phyloP scores from a whole-genome alignment of 139 green algal species.

The Tetradesmus obliquus region DNA sequence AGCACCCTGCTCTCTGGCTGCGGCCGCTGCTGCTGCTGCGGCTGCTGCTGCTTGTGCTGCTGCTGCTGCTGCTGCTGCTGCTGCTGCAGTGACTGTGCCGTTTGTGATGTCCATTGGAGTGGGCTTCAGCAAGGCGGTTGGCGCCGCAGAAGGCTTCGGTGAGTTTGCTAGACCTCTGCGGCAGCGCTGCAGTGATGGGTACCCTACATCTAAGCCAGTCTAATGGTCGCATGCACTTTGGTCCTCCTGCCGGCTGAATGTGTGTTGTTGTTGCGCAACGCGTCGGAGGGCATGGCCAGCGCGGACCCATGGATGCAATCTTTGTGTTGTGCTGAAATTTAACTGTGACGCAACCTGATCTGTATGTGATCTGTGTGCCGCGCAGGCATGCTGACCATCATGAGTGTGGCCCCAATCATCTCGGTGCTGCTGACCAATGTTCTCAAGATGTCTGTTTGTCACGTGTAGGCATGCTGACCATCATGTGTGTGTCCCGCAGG shows the following conservation, averaged over 20 bases:
- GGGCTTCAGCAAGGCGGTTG: constrained; percentile 46
- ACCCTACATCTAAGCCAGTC: neutral
- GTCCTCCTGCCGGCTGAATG: neutral
- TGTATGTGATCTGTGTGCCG: neutral
- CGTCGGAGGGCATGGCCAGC: too few species aligned
- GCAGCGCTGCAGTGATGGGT: neutral
- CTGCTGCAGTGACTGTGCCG: constrained; percentile 43
- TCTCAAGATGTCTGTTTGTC: too few species aligned
- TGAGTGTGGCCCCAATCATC: neutral
- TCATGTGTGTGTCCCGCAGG: constrained; percentile 7
- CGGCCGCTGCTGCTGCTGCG: too few species aligned
- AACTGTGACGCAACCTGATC: too few species aligned
- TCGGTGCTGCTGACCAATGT: neutral
- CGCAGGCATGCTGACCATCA: neutral
- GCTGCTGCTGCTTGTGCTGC: too few species aligned
- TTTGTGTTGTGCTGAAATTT: too few species aligned
- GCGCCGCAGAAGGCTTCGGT: constrained; percentile 55
- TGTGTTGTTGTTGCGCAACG: neutral
- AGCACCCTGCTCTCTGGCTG: too few species aligned
- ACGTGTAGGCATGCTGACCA: constrained; percentile 7
- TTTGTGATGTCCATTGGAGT: constrained; percentile 60
- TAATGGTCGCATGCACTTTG: neutral
- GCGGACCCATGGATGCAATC: too few species aligned
- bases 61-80: neutral
- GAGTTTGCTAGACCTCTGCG: neutral